Evolutionary conservation across 768 basidiomycete genomes (phyloP), one percentile per base, ranked within the genome.

Genomic region (Pleurotus sapidus): DNA sequence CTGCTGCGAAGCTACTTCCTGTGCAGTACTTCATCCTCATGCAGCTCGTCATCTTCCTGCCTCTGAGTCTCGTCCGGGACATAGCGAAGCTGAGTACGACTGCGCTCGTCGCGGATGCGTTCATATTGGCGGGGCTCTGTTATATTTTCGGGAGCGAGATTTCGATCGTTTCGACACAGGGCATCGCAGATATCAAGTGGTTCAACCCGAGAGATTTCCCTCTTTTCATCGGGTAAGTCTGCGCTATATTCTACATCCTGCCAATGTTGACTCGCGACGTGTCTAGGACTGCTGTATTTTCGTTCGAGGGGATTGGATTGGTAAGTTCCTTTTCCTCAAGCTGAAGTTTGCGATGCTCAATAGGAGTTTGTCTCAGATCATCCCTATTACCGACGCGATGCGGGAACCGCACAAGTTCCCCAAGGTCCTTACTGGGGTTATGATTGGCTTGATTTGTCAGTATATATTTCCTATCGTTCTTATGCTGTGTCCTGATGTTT

Each of bases 341-440:
- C 38, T 59, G 54, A 63, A 58, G 46, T 47, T 46, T 9, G 42
- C 49, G 18, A 43, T 43, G 17, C 15, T 56, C 30, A 40, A 47
- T 45, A 51, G 37, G 37, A 57, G 15, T 56, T 17, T 34, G 14
- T 8, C 61, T 8, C 61, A 89, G 82, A 77, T 99, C 60, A 92
- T 99, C 60, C 97, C 97, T 17, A 97, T 99, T 65, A 93, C 93
- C 11, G 95, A 99, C 68, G 87, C 95, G 4, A 99, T 99, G 97
- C 82, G 83, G 23, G 94, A 98, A 67, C 97, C 96, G 2, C 86
- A 83, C 65, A 95, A 93, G 72, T 97, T 98, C 81, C 95, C 96
- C 4, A 75, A 71, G 48, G 93, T 89, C 3, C 72, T 99, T 47
- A 91, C 91, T 7, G 89, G 88, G 9, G 95, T 98, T 57, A 98